Conservation (phyloP, 495 filamentous ascomycete species). For the Neurospora tetraspora region DNA sequence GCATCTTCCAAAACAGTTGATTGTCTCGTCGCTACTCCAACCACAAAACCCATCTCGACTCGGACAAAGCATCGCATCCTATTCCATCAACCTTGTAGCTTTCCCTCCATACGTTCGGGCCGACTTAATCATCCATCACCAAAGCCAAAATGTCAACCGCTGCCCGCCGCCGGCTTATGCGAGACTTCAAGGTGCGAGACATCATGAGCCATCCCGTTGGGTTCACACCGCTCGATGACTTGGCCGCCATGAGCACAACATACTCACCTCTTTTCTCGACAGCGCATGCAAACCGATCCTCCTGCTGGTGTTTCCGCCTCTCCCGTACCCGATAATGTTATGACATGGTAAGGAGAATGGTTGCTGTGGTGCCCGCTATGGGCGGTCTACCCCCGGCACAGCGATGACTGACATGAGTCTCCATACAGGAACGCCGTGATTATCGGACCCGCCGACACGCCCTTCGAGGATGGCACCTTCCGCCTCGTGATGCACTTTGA, state of each 20-base stretch:
- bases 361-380: background rate
- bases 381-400: background rate
- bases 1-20: background rate
- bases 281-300: constrained; percentile 99
- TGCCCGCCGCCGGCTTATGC: constrained; percentile 89
- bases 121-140: background rate
- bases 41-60: background rate
- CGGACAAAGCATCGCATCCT: background rate
- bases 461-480: constrained; percentile 98
- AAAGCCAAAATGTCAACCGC: constrained; percentile 70
- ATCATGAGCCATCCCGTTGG: background rate
- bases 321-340: constrained; percentile 95
- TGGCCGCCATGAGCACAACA: background rate
- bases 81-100: background rate
- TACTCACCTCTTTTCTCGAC: constrained; percentile 13
- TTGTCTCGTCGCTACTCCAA: background rate
- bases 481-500: constrained; percentile 98
- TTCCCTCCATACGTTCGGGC: background rate
- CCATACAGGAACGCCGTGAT: constrained; percentile 88
- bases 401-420: constrained; percentile 7
- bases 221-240: constrained; percentile 1
- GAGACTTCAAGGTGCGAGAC: constrained; percentile 84
- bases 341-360: constrained; percentile 71
- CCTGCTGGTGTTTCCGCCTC: constrained; percentile 95
- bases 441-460: constrained; percentile 93